Evolutionary conservation across 2,329 filamentous ascomycete species (phyloP).

Genomic region (Phaeosphaeriaceae sp.): DNA sequence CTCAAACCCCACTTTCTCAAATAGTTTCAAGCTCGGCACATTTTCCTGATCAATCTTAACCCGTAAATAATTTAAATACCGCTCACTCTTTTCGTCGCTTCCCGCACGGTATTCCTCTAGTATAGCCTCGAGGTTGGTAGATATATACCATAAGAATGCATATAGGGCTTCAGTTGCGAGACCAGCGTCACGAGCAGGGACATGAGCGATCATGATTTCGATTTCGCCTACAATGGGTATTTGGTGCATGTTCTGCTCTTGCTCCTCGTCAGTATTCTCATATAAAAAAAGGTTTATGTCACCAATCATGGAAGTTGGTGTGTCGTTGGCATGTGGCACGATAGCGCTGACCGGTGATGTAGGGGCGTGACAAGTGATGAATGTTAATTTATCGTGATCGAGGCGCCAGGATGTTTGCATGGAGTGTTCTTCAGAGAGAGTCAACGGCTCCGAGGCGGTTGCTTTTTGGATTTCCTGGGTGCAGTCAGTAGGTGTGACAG

Average conservation of each 20-base stretch:
- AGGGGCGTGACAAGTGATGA: conserved; percentile 70
- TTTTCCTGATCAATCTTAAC: conserved; percentile 69
- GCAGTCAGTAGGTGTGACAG: too few species aligned
- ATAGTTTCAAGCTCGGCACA: conserved; percentile 62
- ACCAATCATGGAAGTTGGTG: conserved; percentile 56
- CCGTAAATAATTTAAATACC: conserved; percentile 55
- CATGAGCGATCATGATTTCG: conserved; percentile 82
- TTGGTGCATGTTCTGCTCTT: conserved; percentile 12
- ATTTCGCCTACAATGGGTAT: conserved; percentile 68
- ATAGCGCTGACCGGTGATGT: conserved; percentile 3
- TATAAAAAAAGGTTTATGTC: conserved; percentile 74
- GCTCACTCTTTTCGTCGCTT: conserved; percentile 12
- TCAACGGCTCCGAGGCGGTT: conserved; percentile 86
- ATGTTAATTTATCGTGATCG: conserved; percentile 87
- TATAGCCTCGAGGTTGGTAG: conserved; percentile 60
- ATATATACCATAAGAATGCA: conserved; percentile 73
- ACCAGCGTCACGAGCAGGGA: conserved; percentile 64
- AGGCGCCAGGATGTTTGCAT: conserved; percentile 90
- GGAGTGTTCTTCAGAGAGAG: conserved; percentile 79
- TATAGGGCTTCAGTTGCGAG: conserved; percentile 70
- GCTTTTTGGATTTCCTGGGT: conserved; percentile 72
- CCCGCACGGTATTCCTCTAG: conserved; percentile 60
- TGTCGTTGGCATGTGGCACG: conserved; percentile 55
- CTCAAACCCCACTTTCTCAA: conserved; percentile 65
- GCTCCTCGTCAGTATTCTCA: conserved; percentile 26